Base-by-base conservation (phyloP, 352 stramenopile genomes). In the Saprolegnia parasitica region DNA sequence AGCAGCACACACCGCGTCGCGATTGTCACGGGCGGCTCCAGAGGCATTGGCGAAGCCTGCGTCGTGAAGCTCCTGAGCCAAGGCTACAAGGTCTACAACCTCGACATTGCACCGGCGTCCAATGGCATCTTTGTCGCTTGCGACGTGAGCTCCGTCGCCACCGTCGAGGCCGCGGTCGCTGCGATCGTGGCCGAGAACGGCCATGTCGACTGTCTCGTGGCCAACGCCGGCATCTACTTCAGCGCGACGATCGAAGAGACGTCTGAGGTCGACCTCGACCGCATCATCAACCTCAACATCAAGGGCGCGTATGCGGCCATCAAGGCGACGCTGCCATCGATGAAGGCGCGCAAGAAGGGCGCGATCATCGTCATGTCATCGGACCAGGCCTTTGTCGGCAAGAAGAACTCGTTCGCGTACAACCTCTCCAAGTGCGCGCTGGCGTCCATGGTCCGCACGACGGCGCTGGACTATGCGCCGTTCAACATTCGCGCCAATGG, bases 401-500 rank as follows among this genome's bases (percentile, higher is more conserved):
- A 70, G 50, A 70, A 70, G 47, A 70, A 26, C 13, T 58, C 63
- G 37, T 70, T 70, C n/a, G 63, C 63, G 23, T 70, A 70, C 63
- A 70, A 70, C 54, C n/a, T 70, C 32, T 62, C 46, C 63, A 70
- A 70, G 54, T 70, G 63, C 39, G 63, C 63, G 23, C 50, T 70
- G 63, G 63, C 63, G 35, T 70, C 63, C 32, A 70, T 70, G 63
- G 37, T 52, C 35, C 46, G 49, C 32, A 70, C 63, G 13, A 70
- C 63, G 13, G 63, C 63, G 20, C 29, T 70, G 46, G 63, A 70
- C 54, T 70, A 70, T 47, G 63, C 63, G 21, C 40, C 42, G n/a
- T 70, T 62, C 39, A 88, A 90, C 64, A 91, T 96, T 68, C 84
- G 88, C 42, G 86, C 95, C n/a, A 96, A 96, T 68, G 72, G 93